These are phyloP conservation scores for Cryptosporidium canis DNA, from an alignment of 169 alveolate species.

Conservation along the genomic window DNA sequence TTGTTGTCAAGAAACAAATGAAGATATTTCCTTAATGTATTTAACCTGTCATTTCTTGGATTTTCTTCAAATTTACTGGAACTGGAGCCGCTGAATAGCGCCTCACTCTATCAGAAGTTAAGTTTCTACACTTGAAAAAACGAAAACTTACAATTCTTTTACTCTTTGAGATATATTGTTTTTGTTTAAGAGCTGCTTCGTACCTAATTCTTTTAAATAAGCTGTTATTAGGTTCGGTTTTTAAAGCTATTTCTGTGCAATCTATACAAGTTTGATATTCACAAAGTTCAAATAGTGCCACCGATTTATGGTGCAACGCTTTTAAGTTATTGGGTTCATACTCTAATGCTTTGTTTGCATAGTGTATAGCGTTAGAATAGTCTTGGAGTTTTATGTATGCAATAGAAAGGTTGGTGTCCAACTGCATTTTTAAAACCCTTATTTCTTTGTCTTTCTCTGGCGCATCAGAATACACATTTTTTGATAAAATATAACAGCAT, in stretches of 20 bases:
- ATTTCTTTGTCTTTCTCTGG: slow-evolving; percentile 48
- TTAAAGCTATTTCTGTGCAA: slow-evolving; percentile 19
- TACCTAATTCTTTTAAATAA: slow-evolving; percentile 24
- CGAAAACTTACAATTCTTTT: slow-evolving; percentile 54
- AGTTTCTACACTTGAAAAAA: background rate
- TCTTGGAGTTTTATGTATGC: slow-evolving; percentile 51
- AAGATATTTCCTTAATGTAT: background rate
- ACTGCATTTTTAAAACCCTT: slow-evolving; percentile 30
- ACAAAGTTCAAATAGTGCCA: slow-evolving; percentile 27
- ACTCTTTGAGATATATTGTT: slow-evolving; percentile 17
- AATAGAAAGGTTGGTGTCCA: slow-evolving; percentile 47
- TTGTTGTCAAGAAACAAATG: background rate
- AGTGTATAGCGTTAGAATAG: slow-evolving; percentile 24
- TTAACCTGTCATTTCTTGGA: background rate
- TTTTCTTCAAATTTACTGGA: background rate
- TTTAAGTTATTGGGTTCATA: slow-evolving; percentile 30
- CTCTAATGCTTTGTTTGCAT: slow-evolving; percentile 32
- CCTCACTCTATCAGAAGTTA: slow-evolving; percentile 10
- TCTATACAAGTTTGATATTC: slow-evolving; percentile 53
- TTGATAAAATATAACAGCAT: slow-evolving; percentile 38
- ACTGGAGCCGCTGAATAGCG: background rate
- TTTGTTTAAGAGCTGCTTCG: slow-evolving; percentile 19
- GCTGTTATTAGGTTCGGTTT: slow-evolving; percentile 44
- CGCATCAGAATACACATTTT: slow-evolving; percentile 16
- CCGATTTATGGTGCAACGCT: slow-evolving; percentile 62